Base-by-base conservation (phyloP, 495 filamentous ascomycete genomes). In the Haplographium delicatum region DNA sequence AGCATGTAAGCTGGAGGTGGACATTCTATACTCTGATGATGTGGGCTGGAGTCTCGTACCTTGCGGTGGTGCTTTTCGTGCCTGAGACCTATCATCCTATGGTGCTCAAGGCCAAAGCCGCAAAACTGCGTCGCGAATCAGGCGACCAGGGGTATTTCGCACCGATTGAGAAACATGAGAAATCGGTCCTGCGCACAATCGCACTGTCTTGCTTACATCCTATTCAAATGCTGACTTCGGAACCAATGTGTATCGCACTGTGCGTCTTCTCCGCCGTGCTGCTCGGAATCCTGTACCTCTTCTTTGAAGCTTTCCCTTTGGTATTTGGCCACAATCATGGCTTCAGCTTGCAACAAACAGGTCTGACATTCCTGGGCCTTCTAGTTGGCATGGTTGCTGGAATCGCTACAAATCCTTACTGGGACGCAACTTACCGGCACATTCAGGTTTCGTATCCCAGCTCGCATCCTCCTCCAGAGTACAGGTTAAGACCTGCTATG, bases 21-120 rank as follows among this genome's bases (percentile, higher is more conserved):
- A 85, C 83, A 7, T 91, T 93, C 62, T 95, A 90, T 65, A 75
- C 84, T 3, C 70, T 93, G 42, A 62, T 91, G 7, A 95, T 95
- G 16, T 94, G 88, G 89, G 75, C 84, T 2, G 75, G 69, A 6
- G 58, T 75, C 23, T 57, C 84, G 53, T 68, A 8, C 15, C 8
- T 69, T 8, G 66, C 73, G 16, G 58, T 81, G 40, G 59, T 87
- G 16, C 73, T 89, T n/a, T 22, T 68, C 75, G 86, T 93, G 2
- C 90, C 90, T 1, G 90, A 95, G 68, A 96, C 91, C 0, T 96
- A 95, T 60, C 85, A 24, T 27, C 41, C 41, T n/a, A 80, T 84
- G 20, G 72, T 91, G 25, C 72, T 95, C 26, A 76, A 84, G 33
- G 65, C 75, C 20, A 93, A 91, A 53, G 91, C 90, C 4, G 65